These are phyloP conservation scores for Syncephalastrum racemosum DNA, from an alignment of 371 early-diverging fungal genomes.

Conservation along the genomic window DNA sequence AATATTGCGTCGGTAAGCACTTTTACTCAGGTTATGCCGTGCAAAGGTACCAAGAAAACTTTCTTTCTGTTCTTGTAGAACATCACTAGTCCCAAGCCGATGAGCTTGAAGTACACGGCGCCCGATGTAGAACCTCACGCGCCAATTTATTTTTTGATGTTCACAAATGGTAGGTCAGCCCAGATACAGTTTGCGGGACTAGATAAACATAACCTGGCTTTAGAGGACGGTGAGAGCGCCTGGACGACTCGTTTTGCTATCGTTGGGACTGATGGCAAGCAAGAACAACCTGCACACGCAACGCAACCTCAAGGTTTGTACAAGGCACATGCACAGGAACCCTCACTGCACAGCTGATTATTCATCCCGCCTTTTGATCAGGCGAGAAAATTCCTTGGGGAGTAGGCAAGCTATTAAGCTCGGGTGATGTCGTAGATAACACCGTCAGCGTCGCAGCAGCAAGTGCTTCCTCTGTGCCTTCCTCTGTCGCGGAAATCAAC, in stretches of 20 bases:
- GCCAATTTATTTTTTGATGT: conserved; percentile 49
- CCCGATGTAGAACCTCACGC: conserved; percentile 43
- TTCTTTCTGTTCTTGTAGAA: conserved; percentile 11
- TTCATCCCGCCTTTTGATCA: conserved; percentile 4
- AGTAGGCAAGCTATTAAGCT: conserved; percentile 27
- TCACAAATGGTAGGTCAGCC: conserved; percentile 38
- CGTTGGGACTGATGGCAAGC: conserved; percentile 23
- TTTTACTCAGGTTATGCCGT: no score
- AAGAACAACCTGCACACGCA: conserved; percentile 25
- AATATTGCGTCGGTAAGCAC: conserved; percentile 29
- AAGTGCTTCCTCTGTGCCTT: neutral
- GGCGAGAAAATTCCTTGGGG: conserved; percentile 50
- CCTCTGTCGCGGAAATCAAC: conserved; percentile 8
- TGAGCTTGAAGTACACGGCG: conserved; percentile 28
- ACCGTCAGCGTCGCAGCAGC: conserved; percentile 11
- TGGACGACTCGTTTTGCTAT: conserved; percentile 49
- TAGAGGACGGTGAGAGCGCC: conserved; percentile 36
- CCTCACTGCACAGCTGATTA: neutral
- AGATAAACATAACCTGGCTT: conserved; percentile 3
- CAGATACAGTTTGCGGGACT: neutral
- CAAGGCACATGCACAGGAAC: neutral
- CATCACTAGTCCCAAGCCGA: conserved; percentile 11
- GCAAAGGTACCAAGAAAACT: no score
- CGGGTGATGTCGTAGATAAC: conserved; percentile 20
- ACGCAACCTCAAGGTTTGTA: conserved; percentile 37